Conservation (phyloP, 768 basidiomycete species). For the Leccinum subgranulosum region DNA sequence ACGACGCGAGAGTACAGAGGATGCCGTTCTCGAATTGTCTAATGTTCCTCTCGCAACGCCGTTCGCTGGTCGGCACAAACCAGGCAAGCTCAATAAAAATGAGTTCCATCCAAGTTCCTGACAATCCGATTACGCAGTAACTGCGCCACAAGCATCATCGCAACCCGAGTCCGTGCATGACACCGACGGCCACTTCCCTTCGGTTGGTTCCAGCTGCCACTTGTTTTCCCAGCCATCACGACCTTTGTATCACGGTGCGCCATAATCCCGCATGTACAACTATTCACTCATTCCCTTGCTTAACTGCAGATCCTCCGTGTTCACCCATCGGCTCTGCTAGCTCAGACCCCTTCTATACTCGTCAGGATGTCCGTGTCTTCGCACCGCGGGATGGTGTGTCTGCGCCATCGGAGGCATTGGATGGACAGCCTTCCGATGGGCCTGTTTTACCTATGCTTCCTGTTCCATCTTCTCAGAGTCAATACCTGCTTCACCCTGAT, state of each 20-base stretch:
- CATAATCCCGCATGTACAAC: not conserved
- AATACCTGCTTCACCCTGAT: constrained; percentile 31
- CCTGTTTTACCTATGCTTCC: constrained; percentile 11
- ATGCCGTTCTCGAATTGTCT: not conserved
- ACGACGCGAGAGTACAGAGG: not conserved
- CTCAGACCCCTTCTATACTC: constrained; percentile 1
- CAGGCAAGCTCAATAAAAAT: not conserved
- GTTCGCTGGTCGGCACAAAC: constrained; percentile 2
- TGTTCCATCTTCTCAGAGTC: constrained; percentile 31
- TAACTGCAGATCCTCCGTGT: not conserved
- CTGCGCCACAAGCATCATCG: constrained; percentile 16
- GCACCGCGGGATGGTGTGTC: not conserved
- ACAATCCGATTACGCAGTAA: not conserved
- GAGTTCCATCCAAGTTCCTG: not conserved
- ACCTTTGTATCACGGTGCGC: not conserved
- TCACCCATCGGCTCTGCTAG: not conserved
- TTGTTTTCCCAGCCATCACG: not conserved
- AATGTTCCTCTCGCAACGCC: constrained; percentile 9
- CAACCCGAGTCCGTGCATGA: not conserved
- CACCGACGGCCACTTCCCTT: constrained; percentile 1
- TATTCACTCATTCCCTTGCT: not conserved
- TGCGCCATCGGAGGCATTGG: not conserved
- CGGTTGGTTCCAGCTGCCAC: not conserved
- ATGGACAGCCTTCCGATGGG: constrained; percentile 1
- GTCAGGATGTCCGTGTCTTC: not conserved